Percentiles rank a stretch among this genome's conserved stretches.
Conservation (phyloP, 495 filamentous ascomycete species). For the Oidiodendron maius region DNA sequence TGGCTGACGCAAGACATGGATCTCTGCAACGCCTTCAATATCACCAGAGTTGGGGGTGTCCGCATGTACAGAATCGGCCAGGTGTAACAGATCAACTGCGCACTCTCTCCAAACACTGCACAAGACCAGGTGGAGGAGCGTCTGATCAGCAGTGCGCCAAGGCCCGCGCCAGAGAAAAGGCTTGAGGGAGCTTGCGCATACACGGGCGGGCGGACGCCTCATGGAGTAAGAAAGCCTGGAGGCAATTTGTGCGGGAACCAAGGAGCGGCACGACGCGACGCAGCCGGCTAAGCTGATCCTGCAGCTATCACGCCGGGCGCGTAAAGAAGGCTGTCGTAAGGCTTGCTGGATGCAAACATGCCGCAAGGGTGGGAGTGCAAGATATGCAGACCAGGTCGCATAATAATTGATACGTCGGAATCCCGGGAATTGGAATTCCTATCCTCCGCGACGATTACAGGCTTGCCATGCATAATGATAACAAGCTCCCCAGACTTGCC, state of each 20-base stretch:
- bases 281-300: slow-evolving; percentile 13
- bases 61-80: too few species aligned
- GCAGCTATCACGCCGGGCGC: slow-evolving; percentile 21
- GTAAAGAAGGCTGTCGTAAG: slow-evolving; percentile 24
- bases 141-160: background rate
- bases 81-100: too few species aligned
- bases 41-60: too few species aligned
- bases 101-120: too few species aligned
- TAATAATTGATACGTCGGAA: too few species aligned
- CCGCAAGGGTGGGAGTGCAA: slow-evolving; percentile 17
- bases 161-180: too few species aligned
- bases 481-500: slow-evolving; percentile 3
- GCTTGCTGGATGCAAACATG: slow-evolving; percentile 11
- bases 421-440: too few species aligned
- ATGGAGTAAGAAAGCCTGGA: too few species aligned
- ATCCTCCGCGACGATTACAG: slow-evolving; percentile 16
- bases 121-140: too few species aligned
- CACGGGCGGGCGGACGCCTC: too few species aligned
- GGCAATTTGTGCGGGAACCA: slow-evolving; percentile 15
- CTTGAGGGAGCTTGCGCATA: too few species aligned
- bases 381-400: slow-evolving; percentile 20
- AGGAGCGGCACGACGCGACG: slow-evolving; percentile 23
- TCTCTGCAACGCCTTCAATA: background rate
- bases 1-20: background rate
- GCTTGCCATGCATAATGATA: slow-evolving; percentile 23